These are phyloP conservation scores for Eucalyptus dawsonii DNA, from an alignment of 345 rosid species.

Conservation along the genomic window DNA sequence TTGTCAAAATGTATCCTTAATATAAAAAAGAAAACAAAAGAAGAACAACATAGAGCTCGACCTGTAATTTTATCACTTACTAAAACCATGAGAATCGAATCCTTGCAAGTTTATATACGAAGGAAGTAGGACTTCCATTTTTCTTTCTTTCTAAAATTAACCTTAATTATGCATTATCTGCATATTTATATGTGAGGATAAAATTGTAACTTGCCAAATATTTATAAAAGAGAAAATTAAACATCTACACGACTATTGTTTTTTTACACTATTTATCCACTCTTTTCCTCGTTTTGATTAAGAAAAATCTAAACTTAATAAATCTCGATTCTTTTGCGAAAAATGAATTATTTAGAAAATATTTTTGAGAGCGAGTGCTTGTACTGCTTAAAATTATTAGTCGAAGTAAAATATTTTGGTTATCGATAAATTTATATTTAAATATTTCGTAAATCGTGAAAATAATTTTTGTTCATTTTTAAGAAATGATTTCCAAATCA, in stretches of 20 bases:
- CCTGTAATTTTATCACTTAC: background rate
- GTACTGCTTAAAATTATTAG: background rate
- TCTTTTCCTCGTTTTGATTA: background rate
- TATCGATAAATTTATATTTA: background rate
- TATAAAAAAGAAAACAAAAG: background rate
- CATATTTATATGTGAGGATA: background rate
- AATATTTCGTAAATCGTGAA: accelerated
- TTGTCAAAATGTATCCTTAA: background rate
- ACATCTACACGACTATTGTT: too few relatives aligned
- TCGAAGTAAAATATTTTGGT: background rate
- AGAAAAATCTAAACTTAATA: background rate
- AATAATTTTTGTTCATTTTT: background rate
- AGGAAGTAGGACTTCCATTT: background rate
- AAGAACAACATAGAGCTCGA: background rate
- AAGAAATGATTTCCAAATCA: background rate
- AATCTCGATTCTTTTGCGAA: accelerated
- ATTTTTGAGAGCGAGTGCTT: background rate
- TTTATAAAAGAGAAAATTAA: background rate
- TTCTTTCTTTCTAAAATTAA: background rate
- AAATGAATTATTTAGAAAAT: background rate
- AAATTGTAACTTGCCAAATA: background rate
- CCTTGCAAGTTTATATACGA: background rate
- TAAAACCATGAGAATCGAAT: background rate
- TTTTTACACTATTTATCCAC: background rate
- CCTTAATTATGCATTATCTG: background rate